Base-by-base conservation (phyloP, 257 asterid species). In the Nemophila menziesii region DNA sequence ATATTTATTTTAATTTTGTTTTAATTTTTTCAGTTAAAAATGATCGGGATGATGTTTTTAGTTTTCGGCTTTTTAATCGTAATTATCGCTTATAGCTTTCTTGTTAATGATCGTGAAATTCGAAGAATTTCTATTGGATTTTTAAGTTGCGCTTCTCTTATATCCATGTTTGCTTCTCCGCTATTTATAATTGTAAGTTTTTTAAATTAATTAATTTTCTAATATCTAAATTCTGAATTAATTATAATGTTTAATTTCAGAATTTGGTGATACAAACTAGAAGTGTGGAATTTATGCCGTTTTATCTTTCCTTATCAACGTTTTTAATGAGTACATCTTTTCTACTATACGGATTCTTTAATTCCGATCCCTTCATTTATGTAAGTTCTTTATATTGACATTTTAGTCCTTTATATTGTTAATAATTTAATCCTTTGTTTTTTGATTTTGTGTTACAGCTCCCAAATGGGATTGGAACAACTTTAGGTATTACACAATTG, bases 141-240 rank as follows among this genome's bases (percentile, higher is more conserved):
- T 48, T 48, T 79, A 38, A 68, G 75, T 10, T 60, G 71, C 38
- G 80, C 69, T 54, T 64, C 83, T 20, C 89, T 74, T 68, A 54
- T 78, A 52, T 74, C 83, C 10, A 78, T 78, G 83, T 71, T 78
- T 38, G 89, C 80, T 33, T 78, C 89, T 3, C 89, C 89, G 0
- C 29, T 78, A 61, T 65, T 78, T 48, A 65, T 78, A 49, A 78
- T 78, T 5, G 83, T 78, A 55, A 0, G 79, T 60, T 52, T 12
- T n/a, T 15, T 3, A 17, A 5, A 3, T 22, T 2, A 13, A 40
- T 16, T 17, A 13, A 10, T 19, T 41, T 9, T 11, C 9, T 19
- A 41, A 7, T 29, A 7, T 29, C 3, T 7, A 29, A 29, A 13
- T 7, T 29, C 12, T 29, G 12, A 29, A 10, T 29, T 13, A 22